Conservation (phyloP, 2,329 filamentous ascomycete genomes). For the Fusarium solani-melongenae region DNA sequence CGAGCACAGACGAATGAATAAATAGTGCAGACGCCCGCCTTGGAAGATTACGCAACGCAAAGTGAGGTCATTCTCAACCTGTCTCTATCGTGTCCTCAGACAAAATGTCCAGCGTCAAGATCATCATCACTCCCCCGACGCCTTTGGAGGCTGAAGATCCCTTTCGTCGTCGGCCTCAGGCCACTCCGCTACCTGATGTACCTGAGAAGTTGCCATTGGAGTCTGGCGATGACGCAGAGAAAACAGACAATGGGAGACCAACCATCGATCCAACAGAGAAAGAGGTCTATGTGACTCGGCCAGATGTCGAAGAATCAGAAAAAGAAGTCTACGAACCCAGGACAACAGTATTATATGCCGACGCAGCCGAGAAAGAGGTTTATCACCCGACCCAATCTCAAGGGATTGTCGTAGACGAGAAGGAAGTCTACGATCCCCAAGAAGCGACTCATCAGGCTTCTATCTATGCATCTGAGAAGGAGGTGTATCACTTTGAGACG, state of each 20-base stretch:
- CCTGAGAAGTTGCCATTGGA: not conserved
- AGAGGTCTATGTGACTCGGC: not conserved
- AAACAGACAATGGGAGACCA: not conserved
- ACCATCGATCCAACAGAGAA: slow-evolving; percentile 11
- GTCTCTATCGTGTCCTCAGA: not conserved
- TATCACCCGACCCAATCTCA: not conserved
- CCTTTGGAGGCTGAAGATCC: slow-evolving; percentile 8
- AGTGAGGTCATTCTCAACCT: not conserved
- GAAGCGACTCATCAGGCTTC: not conserved
- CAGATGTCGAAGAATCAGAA: not conserved
- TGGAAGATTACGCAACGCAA: not conserved
- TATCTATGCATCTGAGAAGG: not conserved
- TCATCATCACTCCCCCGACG: slow-evolving; percentile 31
- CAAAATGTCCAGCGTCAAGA: slow-evolving; percentile 12
- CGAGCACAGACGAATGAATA: not conserved
- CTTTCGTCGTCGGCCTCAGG: not conserved
- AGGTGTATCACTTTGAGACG: slow-evolving; percentile 1
- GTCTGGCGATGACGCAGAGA: not conserved
- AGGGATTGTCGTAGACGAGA: not conserved
- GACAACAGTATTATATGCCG: not conserved
- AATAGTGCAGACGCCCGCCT: not conserved
- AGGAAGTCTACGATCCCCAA: slow-evolving; percentile 4
- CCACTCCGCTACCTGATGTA: slow-evolving; percentile 6
- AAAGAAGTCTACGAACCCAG: slow-evolving; percentile 9
- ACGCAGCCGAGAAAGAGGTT: slow-evolving; percentile 2